A percentile compares a stretch with the other conserved stretches of the same genome.
Evolutionary conservation across 2,329 filamentous ascomycete species (phyloP).

Genomic region (Chaetothyriales sp.): DNA sequence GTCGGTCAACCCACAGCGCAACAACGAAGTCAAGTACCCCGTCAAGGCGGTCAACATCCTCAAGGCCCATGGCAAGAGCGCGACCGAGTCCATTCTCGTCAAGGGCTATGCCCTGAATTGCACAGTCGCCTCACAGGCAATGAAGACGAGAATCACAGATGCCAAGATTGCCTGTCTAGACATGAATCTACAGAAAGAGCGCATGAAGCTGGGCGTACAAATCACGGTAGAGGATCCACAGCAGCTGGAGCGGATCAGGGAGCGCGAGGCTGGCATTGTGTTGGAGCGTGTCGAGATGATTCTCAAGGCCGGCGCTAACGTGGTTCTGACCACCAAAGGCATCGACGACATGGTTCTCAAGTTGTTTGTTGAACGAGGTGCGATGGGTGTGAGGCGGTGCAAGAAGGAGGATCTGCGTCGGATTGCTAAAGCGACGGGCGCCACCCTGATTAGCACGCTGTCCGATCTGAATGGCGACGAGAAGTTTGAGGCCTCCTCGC

Average conservation of each 20-base stretch:
- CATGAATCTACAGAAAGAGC: constrained; percentile 97
- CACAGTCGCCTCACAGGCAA: constrained; percentile 94
- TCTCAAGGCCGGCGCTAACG: constrained; percentile 89
- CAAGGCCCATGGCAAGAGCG: constrained; percentile 92
- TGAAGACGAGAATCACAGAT: constrained; percentile 81
- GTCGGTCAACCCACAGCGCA: constrained; percentile 65
- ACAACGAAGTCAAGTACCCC: constrained; percentile 75
- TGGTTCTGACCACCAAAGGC: constrained; percentile 91
- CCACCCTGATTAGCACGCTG: constrained; percentile 78
- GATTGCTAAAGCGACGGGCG: constrained; percentile 91
- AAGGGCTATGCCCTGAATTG: constrained; percentile 98
- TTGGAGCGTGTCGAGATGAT: constrained; percentile 94
- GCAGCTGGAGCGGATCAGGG: constrained; percentile 91
- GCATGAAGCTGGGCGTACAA: constrained; percentile 97
- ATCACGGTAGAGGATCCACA: constrained; percentile 96
- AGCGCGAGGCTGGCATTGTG: constrained; percentile 82
- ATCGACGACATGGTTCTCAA: constrained; percentile 95
- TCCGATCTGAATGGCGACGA: constrained; percentile 97
- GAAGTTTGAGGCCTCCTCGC: constrained; percentile 77
- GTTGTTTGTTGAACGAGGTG: constrained; percentile 82
- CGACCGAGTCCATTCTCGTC: constrained; percentile 72
- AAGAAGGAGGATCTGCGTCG: constrained; percentile 97
- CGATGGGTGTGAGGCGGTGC: constrained; percentile 88
- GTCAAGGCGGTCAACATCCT: constrained; percentile 98
- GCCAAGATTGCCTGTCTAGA: constrained; percentile 95